Percentiles rank a stretch among this genome's conserved stretches.
These are phyloP conservation scores for Gaertneriomyces semiglobifer DNA, from an alignment of 192 early-diverging fungal genomes.

Conservation along the genomic window DNA sequence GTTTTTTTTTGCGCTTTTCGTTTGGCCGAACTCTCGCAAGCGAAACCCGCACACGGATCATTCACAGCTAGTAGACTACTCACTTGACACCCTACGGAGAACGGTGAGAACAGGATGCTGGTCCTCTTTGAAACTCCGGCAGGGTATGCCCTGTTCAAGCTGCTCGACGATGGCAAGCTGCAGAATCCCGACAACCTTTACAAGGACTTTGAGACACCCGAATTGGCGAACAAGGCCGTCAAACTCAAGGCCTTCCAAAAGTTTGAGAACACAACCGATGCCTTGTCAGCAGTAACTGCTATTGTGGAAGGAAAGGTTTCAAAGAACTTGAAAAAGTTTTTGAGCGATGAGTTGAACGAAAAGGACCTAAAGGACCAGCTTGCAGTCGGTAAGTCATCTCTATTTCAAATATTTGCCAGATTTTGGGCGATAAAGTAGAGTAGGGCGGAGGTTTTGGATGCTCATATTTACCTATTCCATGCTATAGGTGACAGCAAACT, in stretches of 20 bases:
- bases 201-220: conserved; percentile 86
- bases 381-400: conserved; percentile 74
- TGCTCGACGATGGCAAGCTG: conserved; percentile 86
- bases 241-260: conserved; percentile 95
- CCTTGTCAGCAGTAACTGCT: conserved; percentile 91
- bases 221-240: conserved; percentile 82
- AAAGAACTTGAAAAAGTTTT: conserved; percentile 90
- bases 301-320: conserved; percentile 95
- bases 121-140: conserved; percentile 97
- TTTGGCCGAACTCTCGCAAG: background rate
- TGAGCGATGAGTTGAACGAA: conserved; percentile 77
- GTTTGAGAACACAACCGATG: conserved; percentile 98
- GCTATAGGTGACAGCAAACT: background rate
- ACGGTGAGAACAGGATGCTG: conserved; percentile 54
- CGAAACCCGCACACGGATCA: background rate
- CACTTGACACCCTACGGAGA: background rate
- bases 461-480: background rate
- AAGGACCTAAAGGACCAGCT: conserved; percentile 90
- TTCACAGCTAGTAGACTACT: conserved; percentile 1
- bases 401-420: background rate
- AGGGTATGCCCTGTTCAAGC: conserved; percentile 95
- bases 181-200: conserved; percentile 80
- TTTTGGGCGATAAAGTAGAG: conserved; percentile 1
- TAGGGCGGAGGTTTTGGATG: background rate
- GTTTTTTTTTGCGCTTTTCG: background rate